These are phyloP conservation scores for Haplographium delicatum DNA, from an alignment of 495 filamentous ascomycete genomes.

Conservation along the genomic window DNA sequence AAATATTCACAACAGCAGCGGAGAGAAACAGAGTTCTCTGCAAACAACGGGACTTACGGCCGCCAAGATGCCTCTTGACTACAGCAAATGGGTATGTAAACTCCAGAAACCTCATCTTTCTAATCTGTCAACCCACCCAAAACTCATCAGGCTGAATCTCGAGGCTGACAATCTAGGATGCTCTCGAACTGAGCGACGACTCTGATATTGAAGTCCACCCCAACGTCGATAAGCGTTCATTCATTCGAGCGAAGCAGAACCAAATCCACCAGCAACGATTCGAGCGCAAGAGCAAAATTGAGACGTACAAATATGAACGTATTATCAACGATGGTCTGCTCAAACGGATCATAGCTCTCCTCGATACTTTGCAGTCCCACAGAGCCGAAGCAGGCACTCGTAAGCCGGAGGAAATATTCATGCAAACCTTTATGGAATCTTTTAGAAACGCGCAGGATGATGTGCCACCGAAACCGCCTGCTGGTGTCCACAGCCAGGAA, in stretches of 20 bases:
- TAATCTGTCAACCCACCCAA: background rate
- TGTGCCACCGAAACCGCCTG: conserved; percentile 62
- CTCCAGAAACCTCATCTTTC: background rate
- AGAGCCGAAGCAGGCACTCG: conserved; percentile 55
- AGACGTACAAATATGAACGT: conserved; percentile 87
- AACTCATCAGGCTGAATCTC: conserved; percentile 19
- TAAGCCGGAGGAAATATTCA: conserved; percentile 75
- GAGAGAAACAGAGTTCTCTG: too few relatives aligned
- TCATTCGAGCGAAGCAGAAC: conserved; percentile 96
- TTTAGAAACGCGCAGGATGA: conserved; percentile 65
- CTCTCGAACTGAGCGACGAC: conserved; percentile 93
- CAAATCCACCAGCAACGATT: conserved; percentile 89
- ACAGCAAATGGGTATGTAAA: conserved; percentile 80
- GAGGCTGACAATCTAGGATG: conserved; percentile 50
- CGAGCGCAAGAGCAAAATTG: conserved; percentile 80
- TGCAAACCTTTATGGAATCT: conserved; percentile 78
- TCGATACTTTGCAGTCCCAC: conserved; percentile 63
- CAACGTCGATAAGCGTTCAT: conserved; percentile 97
- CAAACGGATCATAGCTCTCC: conserved; percentile 71
- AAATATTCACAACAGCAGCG: conserved; percentile 3
- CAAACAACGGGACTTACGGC: background rate
- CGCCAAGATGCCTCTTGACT: conserved; percentile 77
- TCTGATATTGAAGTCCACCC: conserved; percentile 98
- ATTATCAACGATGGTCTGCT: conserved; percentile 89
- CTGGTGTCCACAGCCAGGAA: conserved; percentile 70